A percentile compares a stretch with the other conserved stretches of the same genome.
Conservation (phyloP, 2,329 filamentous ascomycete species). For the Onygenales sp. region DNA sequence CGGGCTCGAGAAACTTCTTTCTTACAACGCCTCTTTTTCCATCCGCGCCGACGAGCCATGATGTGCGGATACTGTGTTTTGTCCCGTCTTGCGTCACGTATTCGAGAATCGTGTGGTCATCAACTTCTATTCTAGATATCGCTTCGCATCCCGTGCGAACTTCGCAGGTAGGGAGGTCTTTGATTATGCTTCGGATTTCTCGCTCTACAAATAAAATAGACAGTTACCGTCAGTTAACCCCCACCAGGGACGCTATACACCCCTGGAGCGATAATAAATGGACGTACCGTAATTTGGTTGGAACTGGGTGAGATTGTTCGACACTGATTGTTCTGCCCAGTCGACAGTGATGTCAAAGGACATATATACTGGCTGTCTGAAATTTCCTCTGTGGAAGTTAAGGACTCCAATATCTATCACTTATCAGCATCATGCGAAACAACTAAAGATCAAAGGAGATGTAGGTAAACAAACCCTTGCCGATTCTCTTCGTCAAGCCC, state of each 20-base stretch:
- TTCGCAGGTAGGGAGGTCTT: background rate
- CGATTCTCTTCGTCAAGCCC: background rate
- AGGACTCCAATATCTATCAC: background rate
- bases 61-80: constrained; percentile 5
- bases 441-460: background rate
- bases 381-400: background rate
- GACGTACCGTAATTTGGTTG: background rate
- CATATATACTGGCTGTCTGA: background rate
- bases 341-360: background rate
- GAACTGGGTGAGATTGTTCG: background rate
- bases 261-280: background rate
- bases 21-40: constrained; percentile 23
- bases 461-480: background rate
- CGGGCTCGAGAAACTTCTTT: constrained; percentile 21
- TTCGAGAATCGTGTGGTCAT: background rate
- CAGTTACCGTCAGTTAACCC: no score
- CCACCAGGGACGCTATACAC: background rate
- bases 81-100: background rate
- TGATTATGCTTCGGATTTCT: background rate
- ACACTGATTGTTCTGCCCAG: background rate
- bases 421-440: background rate
- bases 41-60: constrained; percentile 20
- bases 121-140: background rate
- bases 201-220: background rate
- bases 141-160: background rate